Evolutionary conservation across 202 grass and related monocot genomes (phyloP), one percentile per base, ranked within the genome.

Genomic region (Schoenoplectus tabernaemontani): DNA sequence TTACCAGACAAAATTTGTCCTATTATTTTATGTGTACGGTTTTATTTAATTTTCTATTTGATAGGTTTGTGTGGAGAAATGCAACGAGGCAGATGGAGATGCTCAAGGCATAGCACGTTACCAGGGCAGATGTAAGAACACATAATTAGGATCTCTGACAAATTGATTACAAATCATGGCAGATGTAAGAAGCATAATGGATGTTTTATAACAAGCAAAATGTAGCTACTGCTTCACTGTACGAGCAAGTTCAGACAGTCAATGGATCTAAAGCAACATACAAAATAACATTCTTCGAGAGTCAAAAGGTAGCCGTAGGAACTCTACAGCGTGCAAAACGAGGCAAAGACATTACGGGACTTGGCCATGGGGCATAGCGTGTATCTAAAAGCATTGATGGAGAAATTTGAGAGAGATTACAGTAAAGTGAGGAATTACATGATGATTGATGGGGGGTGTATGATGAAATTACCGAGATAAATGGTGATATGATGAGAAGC

Each of bases 21-120:
- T 47, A 53, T n/a, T 75, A 53, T 46, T 53, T 51, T 34, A 54
- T 6, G 19, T 8, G 3, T 75, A 2, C 3, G 9, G 2, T 33
- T 54, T 53, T 75, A 54, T 17, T 16, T 16, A 41, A 75, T n/a
- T 33, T 76, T 41, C 4, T 34, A 85, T 37, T 33, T 69, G 16
- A 39, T 86, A 98, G 89, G 70, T 98, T 98, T 91, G 90, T 98
- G 82, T 72, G 85, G 17, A 86, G 63, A 84, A 97, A 97, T 77
- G 90, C 93, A 0, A 46, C 73, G 1, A 77, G 78, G 44, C 37
- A 85, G 70, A 97, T 87, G 12, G 93, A 97, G 83, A 93, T 86
- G 87, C 87, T 97, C 70, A 97, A 97, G 68, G 90, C 90, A 0
- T 88, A 97, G 24, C 64, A 86, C 4, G 90, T 97, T 8, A 97